phyloP scores from a whole-genome alignment of 2,329 filamentous ascomycete species.

The Neonectria neomacrospora region DNA sequence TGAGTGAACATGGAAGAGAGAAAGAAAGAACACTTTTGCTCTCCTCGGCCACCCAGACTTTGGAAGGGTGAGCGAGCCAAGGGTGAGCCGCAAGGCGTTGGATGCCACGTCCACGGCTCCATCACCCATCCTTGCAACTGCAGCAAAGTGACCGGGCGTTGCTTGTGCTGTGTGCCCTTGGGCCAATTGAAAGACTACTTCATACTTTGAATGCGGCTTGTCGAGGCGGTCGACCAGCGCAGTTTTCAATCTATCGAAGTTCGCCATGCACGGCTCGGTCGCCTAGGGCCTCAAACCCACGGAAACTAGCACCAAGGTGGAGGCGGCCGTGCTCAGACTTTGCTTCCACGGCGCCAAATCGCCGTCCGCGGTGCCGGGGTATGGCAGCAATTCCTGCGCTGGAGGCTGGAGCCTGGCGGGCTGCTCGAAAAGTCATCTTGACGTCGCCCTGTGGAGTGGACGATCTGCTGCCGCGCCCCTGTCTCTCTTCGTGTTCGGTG shows the following conservation, averaged over 20 bases:
- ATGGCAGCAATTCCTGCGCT: slow-evolving; percentile 4
- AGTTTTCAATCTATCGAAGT: background rate
- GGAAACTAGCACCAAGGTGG: slow-evolving; percentile 4
- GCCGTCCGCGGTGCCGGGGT: slow-evolving; percentile 1
- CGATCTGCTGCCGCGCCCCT: slow-evolving; percentile 24
- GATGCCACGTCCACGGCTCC: slow-evolving; percentile 23
- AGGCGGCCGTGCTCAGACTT: slow-evolving; percentile 1
- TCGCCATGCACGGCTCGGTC: slow-evolving; percentile 1
- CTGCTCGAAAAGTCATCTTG: slow-evolving; percentile 25
- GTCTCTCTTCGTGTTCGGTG: slow-evolving; percentile 48
- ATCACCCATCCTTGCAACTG: slow-evolving; percentile 19
- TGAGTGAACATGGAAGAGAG: background rate
- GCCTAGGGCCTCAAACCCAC: background rate
- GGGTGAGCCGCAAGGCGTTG: slow-evolving; percentile 13
- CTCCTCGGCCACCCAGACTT: slow-evolving; percentile 8
- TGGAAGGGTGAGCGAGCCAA: background rate
- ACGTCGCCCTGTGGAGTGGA: slow-evolving; percentile 18
- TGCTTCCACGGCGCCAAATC: slow-evolving; percentile 15
- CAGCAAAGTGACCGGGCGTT: slow-evolving; percentile 2
- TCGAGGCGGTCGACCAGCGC: slow-evolving; percentile 14
- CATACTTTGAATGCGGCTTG: background rate
- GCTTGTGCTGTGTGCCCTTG: slow-evolving; percentile 11
- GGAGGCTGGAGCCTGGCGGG: too few relatives aligned
- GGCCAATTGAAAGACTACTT: too few relatives aligned
- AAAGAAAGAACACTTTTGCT: background rate